Evolutionary conservation across 148 eudicot species (phyloP).

Genomic region (Rhododendron williamsianum): DNA sequence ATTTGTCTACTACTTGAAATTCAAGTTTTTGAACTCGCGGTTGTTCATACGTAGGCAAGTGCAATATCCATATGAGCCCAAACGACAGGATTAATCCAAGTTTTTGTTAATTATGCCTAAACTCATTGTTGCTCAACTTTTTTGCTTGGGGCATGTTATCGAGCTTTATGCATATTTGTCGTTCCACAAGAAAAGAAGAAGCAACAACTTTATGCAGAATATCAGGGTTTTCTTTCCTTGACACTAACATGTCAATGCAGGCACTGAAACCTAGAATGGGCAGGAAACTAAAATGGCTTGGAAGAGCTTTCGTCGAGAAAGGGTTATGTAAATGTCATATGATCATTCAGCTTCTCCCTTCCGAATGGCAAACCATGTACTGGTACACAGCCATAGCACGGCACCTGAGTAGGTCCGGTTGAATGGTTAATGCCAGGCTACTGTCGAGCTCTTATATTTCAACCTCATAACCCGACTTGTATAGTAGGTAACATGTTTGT

Average conservation of each 20-base stretch:
- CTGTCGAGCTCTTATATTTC: not conserved
- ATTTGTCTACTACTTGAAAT: not conserved
- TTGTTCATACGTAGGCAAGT: not conserved
- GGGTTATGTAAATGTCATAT: not conserved
- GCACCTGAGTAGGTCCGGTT: not conserved
- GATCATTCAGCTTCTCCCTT: not conserved
- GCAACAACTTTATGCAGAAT: not conserved
- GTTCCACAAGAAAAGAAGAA: not conserved
- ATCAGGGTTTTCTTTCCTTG: not conserved
- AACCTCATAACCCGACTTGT: not conserved
- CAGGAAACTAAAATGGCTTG: not conserved
- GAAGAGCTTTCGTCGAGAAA: not conserved
- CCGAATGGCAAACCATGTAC: not conserved
- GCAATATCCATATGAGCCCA: not conserved
- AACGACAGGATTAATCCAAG: not conserved
- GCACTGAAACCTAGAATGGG: not conserved
- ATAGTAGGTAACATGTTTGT: not conserved
- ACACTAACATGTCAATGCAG: not conserved
- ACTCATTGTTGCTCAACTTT: not conserved
- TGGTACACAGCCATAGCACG: not conserved
- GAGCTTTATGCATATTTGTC: not conserved
- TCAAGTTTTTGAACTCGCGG: not conserved
- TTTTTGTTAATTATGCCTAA: not conserved
- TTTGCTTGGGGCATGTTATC: not conserved
- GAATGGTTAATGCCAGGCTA: not conserved